Conservation (phyloP, 2,329 filamentous ascomycete genomes). For the Botrytis medusae region DNA sequence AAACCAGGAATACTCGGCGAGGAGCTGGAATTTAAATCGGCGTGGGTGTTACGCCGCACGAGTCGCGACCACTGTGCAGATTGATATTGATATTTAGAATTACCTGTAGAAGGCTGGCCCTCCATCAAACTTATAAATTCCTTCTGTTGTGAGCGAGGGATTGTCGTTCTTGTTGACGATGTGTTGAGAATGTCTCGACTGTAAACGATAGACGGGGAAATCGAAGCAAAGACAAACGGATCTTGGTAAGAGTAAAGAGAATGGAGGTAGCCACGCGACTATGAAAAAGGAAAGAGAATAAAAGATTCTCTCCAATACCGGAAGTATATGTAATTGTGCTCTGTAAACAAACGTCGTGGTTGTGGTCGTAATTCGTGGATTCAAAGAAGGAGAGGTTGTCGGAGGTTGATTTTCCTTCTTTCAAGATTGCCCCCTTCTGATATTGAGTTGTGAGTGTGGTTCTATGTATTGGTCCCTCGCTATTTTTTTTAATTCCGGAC, state of each 20-base stretch:
- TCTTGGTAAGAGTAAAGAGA: slow-evolving; percentile 7
- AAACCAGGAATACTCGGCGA: slow-evolving; percentile 35
- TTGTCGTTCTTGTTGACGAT: slow-evolving; percentile 7
- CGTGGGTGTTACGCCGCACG: slow-evolving; percentile 40
- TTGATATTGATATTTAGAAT: slow-evolving; percentile 42
- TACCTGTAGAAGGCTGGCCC: slow-evolving; percentile 37
- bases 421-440: slow-evolving; percentile 17
- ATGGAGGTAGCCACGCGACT: slow-evolving; percentile 21
- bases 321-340: slow-evolving; percentile 1
- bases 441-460: neutral
- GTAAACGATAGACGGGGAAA: neutral
- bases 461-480: slow-evolving; percentile 12
- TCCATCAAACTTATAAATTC: slow-evolving; percentile 40
- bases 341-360: slow-evolving; percentile 14
- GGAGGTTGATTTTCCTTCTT: neutral
- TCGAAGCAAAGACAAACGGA: slow-evolving; percentile 10
- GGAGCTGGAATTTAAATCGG: slow-evolving; percentile 30
- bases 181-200: neutral
- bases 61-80: slow-evolving; percentile 41
- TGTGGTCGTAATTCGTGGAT: slow-evolving; percentile 9
- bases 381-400: neutral
- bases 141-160: slow-evolving; percentile 27
- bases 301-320: neutral
- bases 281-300: neutral
- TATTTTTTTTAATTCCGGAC: slow-evolving; percentile 14